These are phyloP conservation scores for Triticum timopheevii DNA, from an alignment of 176 grass and related monocot genomes.

Conservation along the genomic window DNA sequence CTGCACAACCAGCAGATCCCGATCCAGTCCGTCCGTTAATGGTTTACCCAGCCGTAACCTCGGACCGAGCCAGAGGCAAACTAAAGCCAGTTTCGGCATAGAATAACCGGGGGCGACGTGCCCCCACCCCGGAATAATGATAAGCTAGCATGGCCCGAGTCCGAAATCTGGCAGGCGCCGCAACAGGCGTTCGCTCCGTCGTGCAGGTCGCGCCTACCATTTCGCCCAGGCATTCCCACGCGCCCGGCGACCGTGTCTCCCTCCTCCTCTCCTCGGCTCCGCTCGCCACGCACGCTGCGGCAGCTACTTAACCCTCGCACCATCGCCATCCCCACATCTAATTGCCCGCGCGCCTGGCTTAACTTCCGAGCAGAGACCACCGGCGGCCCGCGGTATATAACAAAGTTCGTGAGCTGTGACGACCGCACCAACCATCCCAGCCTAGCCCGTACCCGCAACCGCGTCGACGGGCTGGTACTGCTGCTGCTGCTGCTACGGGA, in stretches of 20 bases:
- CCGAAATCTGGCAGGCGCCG: constrained; percentile 6
- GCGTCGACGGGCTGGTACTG: constrained; percentile 33
- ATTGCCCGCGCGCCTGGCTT: not conserved
- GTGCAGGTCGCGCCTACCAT: constrained; percentile 31
- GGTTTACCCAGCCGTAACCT: not conserved
- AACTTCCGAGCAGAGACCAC: not conserved
- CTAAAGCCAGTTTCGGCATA: not conserved
- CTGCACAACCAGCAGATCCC: too few species aligned
- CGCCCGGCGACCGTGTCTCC: constrained; percentile 37
- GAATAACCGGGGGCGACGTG: constrained; percentile 14
- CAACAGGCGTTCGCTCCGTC: constrained; percentile 20
- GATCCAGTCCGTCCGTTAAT: too few species aligned
- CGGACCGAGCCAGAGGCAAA: not conserved
- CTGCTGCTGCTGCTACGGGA: not conserved
- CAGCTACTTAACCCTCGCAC: not conserved
- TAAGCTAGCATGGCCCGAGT: too few species aligned
- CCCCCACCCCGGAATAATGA: not conserved
- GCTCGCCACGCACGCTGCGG: not conserved
- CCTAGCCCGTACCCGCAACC: constrained; percentile 38
- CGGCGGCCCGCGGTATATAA: constrained; percentile 28
- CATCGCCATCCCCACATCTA: constrained; percentile 14
- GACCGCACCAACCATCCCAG: constrained; percentile 23
- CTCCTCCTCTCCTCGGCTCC: not conserved
- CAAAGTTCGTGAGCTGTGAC: not conserved
- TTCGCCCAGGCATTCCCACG: constrained; percentile 28